Evolutionary conservation across 495 filamentous ascomycete genomes (phyloP).

Genomic region (Aspergillus leporis): DNA sequence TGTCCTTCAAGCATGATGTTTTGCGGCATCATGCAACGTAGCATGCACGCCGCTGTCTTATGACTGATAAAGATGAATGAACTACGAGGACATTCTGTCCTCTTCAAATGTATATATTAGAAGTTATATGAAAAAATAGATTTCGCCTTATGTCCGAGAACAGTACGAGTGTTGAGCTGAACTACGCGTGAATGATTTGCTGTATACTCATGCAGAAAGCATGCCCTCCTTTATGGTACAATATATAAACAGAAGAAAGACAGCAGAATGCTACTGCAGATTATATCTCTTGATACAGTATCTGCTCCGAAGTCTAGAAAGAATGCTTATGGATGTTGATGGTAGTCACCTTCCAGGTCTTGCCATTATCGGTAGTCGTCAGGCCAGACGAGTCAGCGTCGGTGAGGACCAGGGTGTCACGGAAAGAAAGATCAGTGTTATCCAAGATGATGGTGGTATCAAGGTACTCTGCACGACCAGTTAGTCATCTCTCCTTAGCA

Average conservation of each 20-base stretch:
- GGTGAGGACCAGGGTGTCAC: constrained; percentile 27
- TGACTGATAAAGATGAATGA: not conserved
- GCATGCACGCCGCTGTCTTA: not conserved
- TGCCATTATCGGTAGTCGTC: constrained; percentile 26
- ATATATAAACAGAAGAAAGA: not conserved
- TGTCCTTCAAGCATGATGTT: not conserved
- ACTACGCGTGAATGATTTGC: not conserved
- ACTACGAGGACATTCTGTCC: not conserved
- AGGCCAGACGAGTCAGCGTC: constrained; percentile 30
- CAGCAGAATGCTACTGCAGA: not conserved
- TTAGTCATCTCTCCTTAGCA: not conserved
- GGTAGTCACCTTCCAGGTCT: constrained; percentile 29
- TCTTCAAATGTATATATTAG: not conserved
- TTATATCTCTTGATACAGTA: not conserved
- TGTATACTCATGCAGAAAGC: not conserved
- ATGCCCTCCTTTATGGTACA: not conserved
- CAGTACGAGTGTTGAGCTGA: not conserved
- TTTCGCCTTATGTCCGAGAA: not conserved
- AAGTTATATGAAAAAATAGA: not conserved
- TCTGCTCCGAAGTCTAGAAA: constrained; percentile 20
- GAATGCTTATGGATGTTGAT: constrained; percentile 36
- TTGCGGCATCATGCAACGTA: not conserved
- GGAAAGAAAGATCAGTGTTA: constrained; percentile 28
- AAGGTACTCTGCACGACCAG: constrained; percentile 25
- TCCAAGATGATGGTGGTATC: constrained; percentile 35